Percentiles rank a stretch among this genome's conserved stretches.
Evolutionary conservation across 192 early-diverging fungal genomes (phyloP).

Genomic region (Gonapodya prolifera): DNA sequence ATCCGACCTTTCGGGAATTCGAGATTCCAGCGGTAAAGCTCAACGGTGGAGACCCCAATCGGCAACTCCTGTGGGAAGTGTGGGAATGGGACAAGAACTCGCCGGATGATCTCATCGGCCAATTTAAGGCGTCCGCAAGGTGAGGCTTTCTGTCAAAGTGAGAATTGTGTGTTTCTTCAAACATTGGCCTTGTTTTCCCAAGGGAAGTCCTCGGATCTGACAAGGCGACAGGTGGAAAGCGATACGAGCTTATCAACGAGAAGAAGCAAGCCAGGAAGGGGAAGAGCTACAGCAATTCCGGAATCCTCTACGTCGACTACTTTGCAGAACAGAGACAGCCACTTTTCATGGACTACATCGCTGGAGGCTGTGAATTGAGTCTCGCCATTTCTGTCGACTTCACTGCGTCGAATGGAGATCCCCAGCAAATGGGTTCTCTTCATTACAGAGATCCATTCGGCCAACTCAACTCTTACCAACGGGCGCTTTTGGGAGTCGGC

Average conservation of each 20-base stretch:
- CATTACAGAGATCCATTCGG: conserved; percentile 23
- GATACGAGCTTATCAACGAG: neutral
- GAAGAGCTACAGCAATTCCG: neutral
- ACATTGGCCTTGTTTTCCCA: too few species aligned
- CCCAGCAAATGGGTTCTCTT: conserved; percentile 24
- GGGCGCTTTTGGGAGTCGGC: conserved; percentile 31
- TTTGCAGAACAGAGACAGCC: neutral
- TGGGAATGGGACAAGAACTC: neutral
- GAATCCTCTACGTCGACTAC: neutral
- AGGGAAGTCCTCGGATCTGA: too few species aligned
- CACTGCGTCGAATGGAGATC: conserved; percentile 34
- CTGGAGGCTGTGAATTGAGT: conserved; percentile 27
- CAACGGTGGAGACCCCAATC: neutral
- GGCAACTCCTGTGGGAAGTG: neutral
- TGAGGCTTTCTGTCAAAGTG: too few species aligned
- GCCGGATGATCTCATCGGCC: neutral
- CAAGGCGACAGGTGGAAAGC: neutral
- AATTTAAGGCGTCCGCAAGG: neutral
- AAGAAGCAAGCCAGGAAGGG: conserved; percentile 1
- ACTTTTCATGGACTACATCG: conserved; percentile 37
- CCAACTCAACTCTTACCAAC: conserved; percentile 29
- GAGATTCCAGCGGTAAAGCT: neutral
- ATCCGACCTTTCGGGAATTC: neutral
- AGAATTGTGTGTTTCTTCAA: too few species aligned
- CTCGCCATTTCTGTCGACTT: conserved; percentile 38